Base-by-base conservation (phyloP, 805 yeast species). In the Saturnispora galanensis region DNA sequence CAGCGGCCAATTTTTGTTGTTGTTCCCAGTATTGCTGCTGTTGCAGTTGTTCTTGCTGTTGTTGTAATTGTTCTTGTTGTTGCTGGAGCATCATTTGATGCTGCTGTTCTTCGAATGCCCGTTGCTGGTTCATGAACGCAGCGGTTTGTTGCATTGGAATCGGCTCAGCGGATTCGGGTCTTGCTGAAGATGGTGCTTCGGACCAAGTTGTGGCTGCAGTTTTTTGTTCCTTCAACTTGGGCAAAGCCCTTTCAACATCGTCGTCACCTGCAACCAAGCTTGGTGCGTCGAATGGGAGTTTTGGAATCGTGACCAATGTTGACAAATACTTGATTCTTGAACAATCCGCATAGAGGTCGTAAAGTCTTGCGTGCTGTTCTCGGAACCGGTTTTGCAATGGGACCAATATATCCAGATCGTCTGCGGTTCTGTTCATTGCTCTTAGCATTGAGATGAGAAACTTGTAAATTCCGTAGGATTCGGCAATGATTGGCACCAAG, bases 391-490 rank as follows among this genome's bases (percentile, higher is more conserved):
- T 79, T 50, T 79, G 70, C 50, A 90, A 69, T 3, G 93, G 90
- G 52, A 74, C 75, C 50, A 90, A 68, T 1, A 87, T 90, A 5
- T 82, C 95, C 16, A 76, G 84, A 29, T 77, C 80, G 47, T 81
- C 79, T 50, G 84, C 74, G 54, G 85, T 72, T 54, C 76, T 76
- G 56, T 84, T 77, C 77, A 90, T 71, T 0, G 95, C 97, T 52
- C 96, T 75, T 47, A 90, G 67, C 97, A 90, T 89, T 9, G 95
- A 81, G 2, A 86, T 83, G 47, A 84, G 68, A 55, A 90, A 90
- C 62, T 87, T 84, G 64, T 88, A 86, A 47, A 90, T 87, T 38
- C 97, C 97, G 57, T 86, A 89, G 2, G 94, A 76, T 62, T 90
- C 98, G 6, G 90, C 76, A 43, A 90, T 86, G 63, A 89, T 69